Evolutionary conservation across 495 filamentous ascomycete genomes (phyloP), one percentile per base, ranked within the genome.

Genomic region (Echria macrotheca): DNA sequence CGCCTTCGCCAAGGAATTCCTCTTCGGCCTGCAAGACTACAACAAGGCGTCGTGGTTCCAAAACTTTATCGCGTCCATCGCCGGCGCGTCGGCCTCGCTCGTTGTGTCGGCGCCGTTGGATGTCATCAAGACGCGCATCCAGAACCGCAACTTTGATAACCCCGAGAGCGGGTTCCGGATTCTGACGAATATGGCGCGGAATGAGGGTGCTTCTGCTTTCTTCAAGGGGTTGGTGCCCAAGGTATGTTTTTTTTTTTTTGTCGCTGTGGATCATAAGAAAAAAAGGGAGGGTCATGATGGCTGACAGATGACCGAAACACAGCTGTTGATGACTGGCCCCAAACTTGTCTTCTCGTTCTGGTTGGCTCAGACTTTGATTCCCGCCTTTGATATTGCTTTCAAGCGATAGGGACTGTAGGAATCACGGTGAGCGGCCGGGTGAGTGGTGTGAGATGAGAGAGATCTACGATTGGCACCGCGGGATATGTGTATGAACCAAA

Each of bases 271-370:
- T n/a, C n/a, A n/a, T n/a, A n/a, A n/a, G n/a, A n/a, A n/a, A n/a
- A n/a, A n/a, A n/a, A n/a, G n/a, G n/a, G n/a, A n/a, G n/a, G n/a
- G n/a, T n/a, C n/a, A n/a, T n/a, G n/a, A n/a, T 25, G 5, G 28
- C 44, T 47, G 5, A 47, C 21, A 10, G 3, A 10, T 12, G 24
- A 46, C 39, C 45, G 15, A 44, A 80, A n/a, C n/a, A n/a, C n/a
- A n/a, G 81, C 79, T 98, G 54, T 75, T 98, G 59, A 97, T 97
- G 91, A 98, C 93, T 17, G 93, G 93, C 24, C 93, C 93, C 52
- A 98, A 98, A 79, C 75, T 98, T 43, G 91, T 96, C 48, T 98
- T 98, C 79, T 96, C 90, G 56, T 99, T 99, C 81, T 99, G 93
- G 93, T 79, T 99, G 57, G 93, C 91, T 49, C 90, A 96, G 75